phyloP scores from a whole-genome alignment of 768 basidiomycete genomes.

The Psilocybe tampanensis region DNA sequence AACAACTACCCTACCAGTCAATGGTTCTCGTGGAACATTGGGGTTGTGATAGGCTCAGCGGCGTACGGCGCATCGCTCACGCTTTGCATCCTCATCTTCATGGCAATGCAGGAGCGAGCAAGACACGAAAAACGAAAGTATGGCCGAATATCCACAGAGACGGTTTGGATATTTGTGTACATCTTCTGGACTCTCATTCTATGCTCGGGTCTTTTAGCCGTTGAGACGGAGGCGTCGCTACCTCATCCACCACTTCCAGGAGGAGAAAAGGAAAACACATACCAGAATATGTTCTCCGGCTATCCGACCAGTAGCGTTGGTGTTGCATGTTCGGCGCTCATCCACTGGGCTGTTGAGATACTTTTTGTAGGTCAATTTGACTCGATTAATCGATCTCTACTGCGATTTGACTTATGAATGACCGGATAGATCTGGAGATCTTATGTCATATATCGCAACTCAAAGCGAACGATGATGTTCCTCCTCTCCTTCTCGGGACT shows the following conservation, averaged over 20 bases:
- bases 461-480: not conserved
- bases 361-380: not conserved
- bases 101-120: slow-evolving; percentile 4
- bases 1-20: not conserved
- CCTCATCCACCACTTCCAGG: not conserved
- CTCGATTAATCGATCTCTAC: too few species aligned
- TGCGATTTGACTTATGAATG: too few species aligned
- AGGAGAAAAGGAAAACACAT: not conserved
- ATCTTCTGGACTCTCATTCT: not conserved
- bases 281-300: not conserved
- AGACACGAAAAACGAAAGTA: slow-evolving; percentile 1
- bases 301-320: not conserved
- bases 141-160: not conserved
- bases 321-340: not conserved
- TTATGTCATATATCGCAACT: not conserved
- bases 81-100: slow-evolving; percentile 16
- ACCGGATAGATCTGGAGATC: not conserved
- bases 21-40: slow-evolving; percentile 17
- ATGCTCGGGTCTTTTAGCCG: not conserved
- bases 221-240: not conserved
- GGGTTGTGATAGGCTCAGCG: slow-evolving; percentile 10
- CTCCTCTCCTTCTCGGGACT: not conserved
- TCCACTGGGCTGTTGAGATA: not conserved
- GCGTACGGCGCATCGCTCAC: slow-evolving; percentile 16
- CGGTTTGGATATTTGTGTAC: not conserved